Percentiles rank a stretch among this genome's conserved stretches.
These are phyloP conservation scores for Fusarium sp. DNA, from an alignment of 2,329 filamentous ascomycete species.

Conservation along the genomic window DNA sequence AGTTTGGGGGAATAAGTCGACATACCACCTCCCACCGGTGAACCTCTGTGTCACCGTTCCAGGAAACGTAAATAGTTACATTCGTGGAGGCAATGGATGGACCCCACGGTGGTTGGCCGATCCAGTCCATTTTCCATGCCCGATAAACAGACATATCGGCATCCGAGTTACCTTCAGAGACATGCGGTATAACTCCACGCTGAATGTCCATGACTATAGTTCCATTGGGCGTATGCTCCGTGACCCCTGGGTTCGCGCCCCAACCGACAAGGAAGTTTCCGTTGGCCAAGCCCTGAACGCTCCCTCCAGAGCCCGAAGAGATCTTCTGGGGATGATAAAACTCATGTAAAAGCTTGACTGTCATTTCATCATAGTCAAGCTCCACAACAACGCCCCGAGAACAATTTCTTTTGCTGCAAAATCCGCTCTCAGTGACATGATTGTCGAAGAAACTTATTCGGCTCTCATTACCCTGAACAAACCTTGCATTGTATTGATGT, in stretches of 20 bases:
- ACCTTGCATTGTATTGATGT: slow-evolving; percentile 65
- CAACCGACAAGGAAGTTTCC: slow-evolving; percentile 69
- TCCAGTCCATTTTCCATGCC: slow-evolving; percentile 47
- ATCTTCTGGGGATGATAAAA: slow-evolving; percentile 65
- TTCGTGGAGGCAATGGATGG: slow-evolving; percentile 41
- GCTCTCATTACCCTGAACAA: slow-evolving; percentile 59
- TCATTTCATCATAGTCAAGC: slow-evolving; percentile 60
- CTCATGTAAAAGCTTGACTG: slow-evolving; percentile 60
- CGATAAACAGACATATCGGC: slow-evolving; percentile 44
- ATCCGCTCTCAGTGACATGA: slow-evolving; percentile 39
- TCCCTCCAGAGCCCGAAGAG: slow-evolving; percentile 62
- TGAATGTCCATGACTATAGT: slow-evolving; percentile 54
- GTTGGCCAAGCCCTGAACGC: slow-evolving; percentile 65
- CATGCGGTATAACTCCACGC: slow-evolving; percentile 58
- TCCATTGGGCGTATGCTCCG: slow-evolving; percentile 54
- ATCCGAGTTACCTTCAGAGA: slow-evolving; percentile 36
- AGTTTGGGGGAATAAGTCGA: background rate
- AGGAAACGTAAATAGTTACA: slow-evolving; percentile 44
- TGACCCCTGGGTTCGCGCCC: slow-evolving; percentile 64
- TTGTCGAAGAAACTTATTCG: slow-evolving; percentile 68
- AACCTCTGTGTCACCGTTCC: slow-evolving; percentile 47
- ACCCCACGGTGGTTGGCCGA: slow-evolving; percentile 43
- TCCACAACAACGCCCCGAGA: slow-evolving; percentile 51
- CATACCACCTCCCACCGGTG: slow-evolving; percentile 44
- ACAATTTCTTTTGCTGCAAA: slow-evolving; percentile 29